Base-by-base conservation (phyloP, 2,329 filamentous ascomycete species). In the Penicillium sp. region DNA sequence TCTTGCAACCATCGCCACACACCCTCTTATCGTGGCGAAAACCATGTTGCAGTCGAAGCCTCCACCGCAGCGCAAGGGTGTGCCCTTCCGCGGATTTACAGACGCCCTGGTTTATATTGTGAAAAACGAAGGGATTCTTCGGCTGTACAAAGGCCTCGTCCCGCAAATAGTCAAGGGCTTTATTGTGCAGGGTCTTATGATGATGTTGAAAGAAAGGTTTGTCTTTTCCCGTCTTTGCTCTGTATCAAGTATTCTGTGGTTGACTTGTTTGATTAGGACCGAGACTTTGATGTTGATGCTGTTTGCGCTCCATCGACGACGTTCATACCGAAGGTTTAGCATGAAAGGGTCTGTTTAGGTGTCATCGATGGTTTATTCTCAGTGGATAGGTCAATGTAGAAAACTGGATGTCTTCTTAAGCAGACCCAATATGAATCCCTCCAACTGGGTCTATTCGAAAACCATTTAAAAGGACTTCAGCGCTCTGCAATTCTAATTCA, bases 181-280 rank as follows among this genome's bases (percentile, higher is more conserved):
- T n/a, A 19, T 62, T 3, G 60, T 60, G 7, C 60, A 62, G 50
- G 60, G 57, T 2, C 50, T 60, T 3, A 60, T 58, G 51, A 62
- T 62, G 60, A 53, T 57, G 43, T 40, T 62, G 33, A 62, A 62
- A 50, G 60, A 62, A 49, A 54, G 60, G 58, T 62, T 37, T 6
- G 24, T 50, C 7, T 31, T 31, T 46, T 13, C 18, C 39, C 22
- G 4, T 4, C 6, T 14, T 43, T 11, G 4, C 9, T 37, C 27
- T 19, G 3, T 18, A 11, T 18, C 13, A 1, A 19, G 11, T 2
- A 19, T 2, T 44, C n/a, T 18, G 10, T 14, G 3, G 22, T 37
- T 22, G 33, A 52, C 27, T 13, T 4, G 19, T 14, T 41, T 6
- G 36, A 9, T 18, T 4, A 50, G 43, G 43, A 31, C 43, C 9